Evolutionary conservation across 2,329 filamentous ascomycete species (phyloP).

Genomic region (Periconia macrospinosa): DNA sequence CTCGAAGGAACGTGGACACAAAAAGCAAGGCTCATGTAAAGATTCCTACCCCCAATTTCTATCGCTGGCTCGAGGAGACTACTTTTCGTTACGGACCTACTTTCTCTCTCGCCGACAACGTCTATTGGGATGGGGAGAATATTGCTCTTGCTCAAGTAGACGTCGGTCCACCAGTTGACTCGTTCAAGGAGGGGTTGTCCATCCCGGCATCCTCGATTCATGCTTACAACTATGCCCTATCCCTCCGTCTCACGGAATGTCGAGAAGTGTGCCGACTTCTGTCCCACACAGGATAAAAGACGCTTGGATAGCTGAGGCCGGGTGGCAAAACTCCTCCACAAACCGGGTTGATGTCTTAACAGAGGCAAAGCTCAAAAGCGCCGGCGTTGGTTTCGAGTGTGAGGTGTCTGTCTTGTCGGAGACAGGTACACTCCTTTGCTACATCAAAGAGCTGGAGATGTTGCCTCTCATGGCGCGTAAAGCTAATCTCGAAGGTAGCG

Average conservation of each 20-base stretch:
- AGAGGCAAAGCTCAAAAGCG: neutral
- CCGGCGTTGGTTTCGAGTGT: neutral
- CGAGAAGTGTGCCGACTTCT: neutral
- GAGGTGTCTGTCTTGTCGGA: neutral
- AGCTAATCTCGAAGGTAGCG: neutral
- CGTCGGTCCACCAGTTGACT: neutral
- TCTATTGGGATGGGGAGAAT: conserved; percentile 3
- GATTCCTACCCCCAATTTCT: neutral
- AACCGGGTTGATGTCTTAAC: neutral
- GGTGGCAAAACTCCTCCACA: conserved; percentile 3
- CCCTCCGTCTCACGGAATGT: conserved; percentile 2
- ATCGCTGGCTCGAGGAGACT: neutral
- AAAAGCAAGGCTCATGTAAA: neutral
- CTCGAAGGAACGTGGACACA: neutral
- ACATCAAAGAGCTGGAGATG: neutral
- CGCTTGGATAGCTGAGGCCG: conserved; percentile 3
- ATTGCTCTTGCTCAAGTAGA: neutral
- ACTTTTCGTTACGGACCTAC: conserved; percentile 1
- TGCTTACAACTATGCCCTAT: conserved; percentile 3
- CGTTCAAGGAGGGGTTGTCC: conserved; percentile 3
- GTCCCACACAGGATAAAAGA: conserved; percentile 6
- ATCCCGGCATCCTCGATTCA: conserved; percentile 9
- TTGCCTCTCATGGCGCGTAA: neutral
- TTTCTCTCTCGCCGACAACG: conserved; percentile 1
- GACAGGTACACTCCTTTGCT: neutral